Evolutionary conservation across 1,139 yeast species (phyloP).

Genomic region (Hansenula lynferdii): DNA sequence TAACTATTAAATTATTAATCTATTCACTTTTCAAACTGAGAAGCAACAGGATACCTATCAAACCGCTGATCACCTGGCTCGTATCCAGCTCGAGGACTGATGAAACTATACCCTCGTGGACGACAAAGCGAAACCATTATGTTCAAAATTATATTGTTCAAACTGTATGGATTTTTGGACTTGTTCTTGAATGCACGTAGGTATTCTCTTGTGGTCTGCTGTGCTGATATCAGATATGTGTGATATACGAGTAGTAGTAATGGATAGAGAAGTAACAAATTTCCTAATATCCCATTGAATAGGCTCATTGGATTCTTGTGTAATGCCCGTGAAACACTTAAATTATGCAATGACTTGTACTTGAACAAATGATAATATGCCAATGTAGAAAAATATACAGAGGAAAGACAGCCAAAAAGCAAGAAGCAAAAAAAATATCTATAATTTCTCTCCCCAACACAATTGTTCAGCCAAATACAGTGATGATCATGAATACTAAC

Average conservation of each 20-base stretch:
- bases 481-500: conserved; percentile 67
- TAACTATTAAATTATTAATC: too few relatives aligned
- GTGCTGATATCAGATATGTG: conserved; percentile 46
- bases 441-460: conserved; percentile 72
- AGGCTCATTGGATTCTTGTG: conserved; percentile 34
- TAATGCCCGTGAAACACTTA: conserved; percentile 29
- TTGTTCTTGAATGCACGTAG: conserved; percentile 34
- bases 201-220: conserved; percentile 69
- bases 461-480: conserved; percentile 75
- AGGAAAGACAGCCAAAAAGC: conserved; percentile 24
- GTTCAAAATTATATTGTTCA: conserved; percentile 28
- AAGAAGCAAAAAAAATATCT: conserved; percentile 49
- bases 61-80: conserved; percentile 41
- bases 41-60: conserved; percentile 14
- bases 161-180: conserved; percentile 18
- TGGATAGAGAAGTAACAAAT: conserved; percentile 49
- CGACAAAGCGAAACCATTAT: conserved; percentile 44
- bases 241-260: conserved; percentile 48
- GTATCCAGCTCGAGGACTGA: conserved; percentile 34
- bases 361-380: conserved; percentile 36
- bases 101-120: conserved; percentile 40
- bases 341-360: conserved; percentile 35
- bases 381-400: conserved; percentile 20
- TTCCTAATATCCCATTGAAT: conserved; percentile 33
- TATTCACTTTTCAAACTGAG: conserved; percentile 1